A percentile compares a stretch with the other conserved stretches of the same genome.
These are phyloP conservation scores for Orobanche coerulescens DNA, from an alignment of 257 asterid genomes.

Conservation along the genomic window DNA sequence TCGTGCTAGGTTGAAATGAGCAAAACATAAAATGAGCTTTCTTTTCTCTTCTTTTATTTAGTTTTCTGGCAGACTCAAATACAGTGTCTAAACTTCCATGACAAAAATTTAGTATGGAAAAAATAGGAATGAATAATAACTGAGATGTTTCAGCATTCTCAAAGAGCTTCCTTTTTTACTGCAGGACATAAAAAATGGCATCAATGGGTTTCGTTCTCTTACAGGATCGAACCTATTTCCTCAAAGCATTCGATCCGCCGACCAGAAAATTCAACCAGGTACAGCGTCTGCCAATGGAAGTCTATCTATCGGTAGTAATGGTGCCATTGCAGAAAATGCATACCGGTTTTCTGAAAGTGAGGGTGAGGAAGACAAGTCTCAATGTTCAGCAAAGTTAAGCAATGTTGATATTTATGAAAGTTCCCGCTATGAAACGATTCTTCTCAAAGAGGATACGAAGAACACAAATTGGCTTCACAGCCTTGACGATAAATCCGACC, in stretches of 20 bases:
- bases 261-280: constrained; percentile 42
- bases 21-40: too few species aligned
- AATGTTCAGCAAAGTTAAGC: constrained; percentile 45
- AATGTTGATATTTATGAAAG: constrained; percentile 73
- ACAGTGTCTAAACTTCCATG: neutral
- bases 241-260: constrained; percentile 81
- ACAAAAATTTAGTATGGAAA: neutral
- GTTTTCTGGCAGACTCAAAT: neutral
- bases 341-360: constrained; percentile 54
- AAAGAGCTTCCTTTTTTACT: constrained; percentile 21
- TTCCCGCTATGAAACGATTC: constrained; percentile 80
- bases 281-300: constrained; percentile 43
- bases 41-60: too few species aligned
- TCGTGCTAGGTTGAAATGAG: constrained; percentile 2
- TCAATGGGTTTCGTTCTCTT: constrained; percentile 52
- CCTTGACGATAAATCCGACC: constrained; percentile 70
- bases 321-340: constrained; percentile 41
- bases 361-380: constrained; percentile 51
- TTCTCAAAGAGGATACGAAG: constrained; percentile 81
- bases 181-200: constrained; percentile 77
- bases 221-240: constrained; percentile 86
- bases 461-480: constrained; percentile 85
- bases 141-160: constrained; percentile 20
- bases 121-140: neutral
- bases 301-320: constrained; percentile 25